phyloP scores from a whole-genome alignment of 257 asterid species.

The Forsythia suspensa region DNA sequence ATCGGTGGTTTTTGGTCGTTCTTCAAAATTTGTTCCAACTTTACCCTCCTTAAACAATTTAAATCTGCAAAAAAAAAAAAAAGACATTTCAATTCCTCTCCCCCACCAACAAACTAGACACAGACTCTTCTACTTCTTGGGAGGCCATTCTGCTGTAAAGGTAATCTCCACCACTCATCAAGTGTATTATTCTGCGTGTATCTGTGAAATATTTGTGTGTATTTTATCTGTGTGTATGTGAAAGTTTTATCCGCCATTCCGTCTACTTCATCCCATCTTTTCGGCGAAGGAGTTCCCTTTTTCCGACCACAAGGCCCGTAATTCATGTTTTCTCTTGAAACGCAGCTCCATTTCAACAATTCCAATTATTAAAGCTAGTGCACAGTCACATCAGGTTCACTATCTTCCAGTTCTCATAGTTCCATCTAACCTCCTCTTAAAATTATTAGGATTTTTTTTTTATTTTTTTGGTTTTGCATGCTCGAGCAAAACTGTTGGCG shows the following conservation, averaged over 20 bases:
- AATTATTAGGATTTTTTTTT: not conserved
- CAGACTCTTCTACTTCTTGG: no score
- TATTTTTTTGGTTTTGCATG: conserved; percentile 7
- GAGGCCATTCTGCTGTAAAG: no score
- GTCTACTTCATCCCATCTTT: conserved; percentile 13
- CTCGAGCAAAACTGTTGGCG: conserved; percentile 17
- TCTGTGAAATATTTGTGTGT: no score
- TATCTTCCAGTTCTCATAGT: not conserved
- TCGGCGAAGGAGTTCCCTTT: conserved; percentile 9
- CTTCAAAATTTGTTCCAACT: no score
- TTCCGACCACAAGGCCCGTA: conserved; percentile 13
- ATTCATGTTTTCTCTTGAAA: conserved; percentile 19
- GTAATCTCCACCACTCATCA: no score
- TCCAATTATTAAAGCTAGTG: conserved; percentile 43
- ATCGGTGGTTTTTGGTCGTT: no score
- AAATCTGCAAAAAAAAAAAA: no score
- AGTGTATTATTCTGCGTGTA: no score
- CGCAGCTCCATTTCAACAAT: conserved; percentile 35
- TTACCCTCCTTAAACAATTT: no score
- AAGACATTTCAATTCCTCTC: no score
- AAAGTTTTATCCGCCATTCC: conserved; percentile 22
- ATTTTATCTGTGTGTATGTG: no score
- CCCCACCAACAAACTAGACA: no score
- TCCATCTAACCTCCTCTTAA: not conserved
- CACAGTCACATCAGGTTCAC: conserved; percentile 45